Evolutionary conservation across 2,329 filamentous ascomycete species (phyloP).

Genomic region (Penicillium crustosum): DNA sequence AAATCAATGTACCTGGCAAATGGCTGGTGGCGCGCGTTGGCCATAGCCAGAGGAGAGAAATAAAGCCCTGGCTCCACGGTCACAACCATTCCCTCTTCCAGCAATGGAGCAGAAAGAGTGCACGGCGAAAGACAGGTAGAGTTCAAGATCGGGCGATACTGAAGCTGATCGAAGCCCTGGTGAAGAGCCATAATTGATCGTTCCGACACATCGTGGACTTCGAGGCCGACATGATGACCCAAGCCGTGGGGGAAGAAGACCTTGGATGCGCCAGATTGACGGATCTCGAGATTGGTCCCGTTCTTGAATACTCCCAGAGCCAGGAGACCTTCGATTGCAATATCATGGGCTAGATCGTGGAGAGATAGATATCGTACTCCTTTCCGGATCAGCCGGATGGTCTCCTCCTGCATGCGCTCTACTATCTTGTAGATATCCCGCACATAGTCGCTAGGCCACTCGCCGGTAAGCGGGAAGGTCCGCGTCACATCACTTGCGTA

Average conservation of each 20-base stretch:
- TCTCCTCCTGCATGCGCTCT: conserved; percentile 79
- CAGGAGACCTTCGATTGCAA: conserved; percentile 78
- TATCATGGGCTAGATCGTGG: conserved; percentile 73
- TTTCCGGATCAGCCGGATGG: conserved; percentile 69
- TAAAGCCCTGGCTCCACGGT: conserved; percentile 57
- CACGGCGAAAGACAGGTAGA: conserved; percentile 29
- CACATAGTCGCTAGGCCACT: conserved; percentile 61
- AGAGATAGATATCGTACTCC: conserved; percentile 79
- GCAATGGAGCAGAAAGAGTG: conserved; percentile 34
- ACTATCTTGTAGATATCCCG: conserved; percentile 79
- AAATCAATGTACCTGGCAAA: conserved; percentile 42
- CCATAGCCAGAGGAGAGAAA: conserved; percentile 41
- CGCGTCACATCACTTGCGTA: conserved; percentile 77
- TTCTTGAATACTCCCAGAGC: conserved; percentile 71
- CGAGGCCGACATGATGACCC: conserved; percentile 58
- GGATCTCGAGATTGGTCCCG: conserved; percentile 54
- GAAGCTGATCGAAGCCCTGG: neutral
- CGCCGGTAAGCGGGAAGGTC: conserved; percentile 77
- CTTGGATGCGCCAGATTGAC: conserved; percentile 37
- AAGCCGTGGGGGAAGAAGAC: conserved; percentile 51
- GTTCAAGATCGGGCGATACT: neutral
- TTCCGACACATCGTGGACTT: conserved; percentile 47
- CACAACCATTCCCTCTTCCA: conserved; percentile 57
- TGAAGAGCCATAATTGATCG: conserved; percentile 34
- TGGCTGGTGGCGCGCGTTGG: conserved; percentile 34